Percentiles rank a stretch among this genome's conserved stretches.
These are phyloP conservation scores for Iris pallida DNA, from an alignment of 116 monocot species.

Conservation along the genomic window DNA sequence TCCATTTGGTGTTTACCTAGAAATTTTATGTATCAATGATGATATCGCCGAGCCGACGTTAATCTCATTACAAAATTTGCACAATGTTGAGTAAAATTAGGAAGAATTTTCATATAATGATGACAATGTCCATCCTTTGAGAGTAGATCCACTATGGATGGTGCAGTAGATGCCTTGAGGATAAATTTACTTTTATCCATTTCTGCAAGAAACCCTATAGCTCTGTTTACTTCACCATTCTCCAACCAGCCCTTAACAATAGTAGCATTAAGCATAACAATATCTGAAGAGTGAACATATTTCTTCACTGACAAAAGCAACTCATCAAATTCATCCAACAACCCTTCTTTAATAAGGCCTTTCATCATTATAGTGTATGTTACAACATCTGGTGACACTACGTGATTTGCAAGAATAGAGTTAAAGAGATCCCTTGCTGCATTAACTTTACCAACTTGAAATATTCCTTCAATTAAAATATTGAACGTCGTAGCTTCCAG, in stretches of 20 bases:
- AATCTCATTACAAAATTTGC: background rate
- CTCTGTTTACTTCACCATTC: slow-evolving; percentile 10
- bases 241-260: slow-evolving; percentile 10
- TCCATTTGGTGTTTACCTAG: too few relatives aligned
- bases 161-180: background rate
- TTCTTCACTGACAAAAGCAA: slow-evolving; percentile 5
- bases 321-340: slow-evolving; percentile 12
- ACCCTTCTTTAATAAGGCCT: slow-evolving; percentile 11
- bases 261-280: slow-evolving; percentile 8
- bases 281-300: background rate
- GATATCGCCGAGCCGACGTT: background rate
- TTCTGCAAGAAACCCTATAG: slow-evolving; percentile 10
- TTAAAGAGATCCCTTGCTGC: slow-evolving; percentile 3
- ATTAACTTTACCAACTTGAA: slow-evolving; percentile 8
- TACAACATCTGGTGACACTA: slow-evolving; percentile 4
- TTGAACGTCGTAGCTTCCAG: slow-evolving; percentile 9
- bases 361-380: slow-evolving; percentile 13
- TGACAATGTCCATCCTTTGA: slow-evolving; percentile 4
- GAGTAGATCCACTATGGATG: background rate
- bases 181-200: slow-evolving; percentile 1
- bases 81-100: slow-evolving; percentile 7
- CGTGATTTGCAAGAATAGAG: background rate
- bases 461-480: slow-evolving; percentile 11
- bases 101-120: slow-evolving; percentile 10
- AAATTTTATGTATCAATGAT: too few relatives aligned